A percentile compares a stretch with the other conserved stretches of the same genome.
These are phyloP conservation scores for Fusarium subglutinans DNA, from an alignment of 2,329 filamentous ascomycete species.

Conservation along the genomic window DNA sequence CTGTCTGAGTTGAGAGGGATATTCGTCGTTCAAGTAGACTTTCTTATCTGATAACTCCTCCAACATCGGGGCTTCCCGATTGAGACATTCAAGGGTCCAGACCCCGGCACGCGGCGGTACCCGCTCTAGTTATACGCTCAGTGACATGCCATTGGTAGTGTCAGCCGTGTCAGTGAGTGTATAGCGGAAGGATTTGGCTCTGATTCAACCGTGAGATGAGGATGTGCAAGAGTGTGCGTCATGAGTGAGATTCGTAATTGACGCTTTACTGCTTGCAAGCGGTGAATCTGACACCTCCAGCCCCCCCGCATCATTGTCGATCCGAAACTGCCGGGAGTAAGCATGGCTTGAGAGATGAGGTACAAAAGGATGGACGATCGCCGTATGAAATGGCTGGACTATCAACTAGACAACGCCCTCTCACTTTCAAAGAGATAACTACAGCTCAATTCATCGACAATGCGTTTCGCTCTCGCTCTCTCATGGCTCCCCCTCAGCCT, in stretches of 20 bases:
- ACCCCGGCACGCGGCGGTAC: conserved; percentile 8
- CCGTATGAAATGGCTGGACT: neutral
- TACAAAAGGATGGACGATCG: neutral
- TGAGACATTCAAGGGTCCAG: neutral
- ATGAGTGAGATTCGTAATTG: neutral
- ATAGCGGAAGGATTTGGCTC: neutral
- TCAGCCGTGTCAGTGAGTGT: neutral
- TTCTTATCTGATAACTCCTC: conserved; percentile 3
- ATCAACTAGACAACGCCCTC: rapidly evolving
- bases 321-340: conserved; percentile 3
- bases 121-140: neutral
- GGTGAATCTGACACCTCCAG: conserved; percentile 7
- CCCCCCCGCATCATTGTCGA: neutral
- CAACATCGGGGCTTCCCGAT: conserved; percentile 2
- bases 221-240: neutral
- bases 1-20: neutral
- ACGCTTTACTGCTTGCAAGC: conserved; percentile 2
- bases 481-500: conserved; percentile 1
- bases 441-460: neutral
- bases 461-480: neutral
- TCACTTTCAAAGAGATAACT: too few species aligned
- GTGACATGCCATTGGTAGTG: neutral
- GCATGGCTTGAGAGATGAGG: neutral
- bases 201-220: neutral
- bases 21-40: neutral